Evolutionary conservation across 305 asterid genomes (phyloP).

Genomic region (Salvia sclarea): DNA sequence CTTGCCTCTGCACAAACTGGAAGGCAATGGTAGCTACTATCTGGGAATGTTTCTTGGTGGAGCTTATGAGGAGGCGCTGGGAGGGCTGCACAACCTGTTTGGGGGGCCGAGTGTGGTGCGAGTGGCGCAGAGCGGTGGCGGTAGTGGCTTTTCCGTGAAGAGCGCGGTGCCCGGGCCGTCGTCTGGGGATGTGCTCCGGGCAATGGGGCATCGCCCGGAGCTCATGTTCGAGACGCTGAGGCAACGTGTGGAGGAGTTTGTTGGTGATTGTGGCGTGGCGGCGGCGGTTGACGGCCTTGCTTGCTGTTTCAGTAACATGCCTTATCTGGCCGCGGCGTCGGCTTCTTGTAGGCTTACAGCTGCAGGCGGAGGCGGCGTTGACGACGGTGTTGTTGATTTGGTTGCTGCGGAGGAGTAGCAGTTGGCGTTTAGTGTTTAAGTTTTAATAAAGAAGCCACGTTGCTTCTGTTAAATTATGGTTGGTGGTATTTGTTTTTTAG

Average conservation of each 20-base stretch:
- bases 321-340: slow-evolving; percentile 51
- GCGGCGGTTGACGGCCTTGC: slow-evolving; percentile 51
- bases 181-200: slow-evolving; percentile 69
- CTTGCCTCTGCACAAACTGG: slow-evolving; percentile 71
- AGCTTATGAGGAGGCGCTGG: slow-evolving; percentile 92
- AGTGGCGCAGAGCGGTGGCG: slow-evolving; percentile 77
- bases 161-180: slow-evolving; percentile 74
- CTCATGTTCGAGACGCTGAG: slow-evolving; percentile 76
- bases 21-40: slow-evolving; percentile 54
- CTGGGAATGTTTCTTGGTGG: slow-evolving; percentile 94
- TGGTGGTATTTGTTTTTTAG: background rate
- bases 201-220: slow-evolving; percentile 87
- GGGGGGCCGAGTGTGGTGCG: slow-evolving; percentile 86
- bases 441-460: background rate
- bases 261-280: slow-evolving; percentile 25
- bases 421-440: slow-evolving; percentile 58
- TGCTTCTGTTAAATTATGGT: background rate
- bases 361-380: background rate
- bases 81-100: slow-evolving; percentile 84
- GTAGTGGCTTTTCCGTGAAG: slow-evolving; percentile 71
- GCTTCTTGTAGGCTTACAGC: slow-evolving; percentile 49
- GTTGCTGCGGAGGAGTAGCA: slow-evolving; percentile 63
- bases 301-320: slow-evolving; percentile 69
- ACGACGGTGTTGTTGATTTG: slow-evolving; percentile 20
- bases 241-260: slow-evolving; percentile 66